These are phyloP conservation scores for Entelexis paramagnoliae DNA, from an alignment of 1,139 yeast species.

Conservation along the genomic window DNA sequence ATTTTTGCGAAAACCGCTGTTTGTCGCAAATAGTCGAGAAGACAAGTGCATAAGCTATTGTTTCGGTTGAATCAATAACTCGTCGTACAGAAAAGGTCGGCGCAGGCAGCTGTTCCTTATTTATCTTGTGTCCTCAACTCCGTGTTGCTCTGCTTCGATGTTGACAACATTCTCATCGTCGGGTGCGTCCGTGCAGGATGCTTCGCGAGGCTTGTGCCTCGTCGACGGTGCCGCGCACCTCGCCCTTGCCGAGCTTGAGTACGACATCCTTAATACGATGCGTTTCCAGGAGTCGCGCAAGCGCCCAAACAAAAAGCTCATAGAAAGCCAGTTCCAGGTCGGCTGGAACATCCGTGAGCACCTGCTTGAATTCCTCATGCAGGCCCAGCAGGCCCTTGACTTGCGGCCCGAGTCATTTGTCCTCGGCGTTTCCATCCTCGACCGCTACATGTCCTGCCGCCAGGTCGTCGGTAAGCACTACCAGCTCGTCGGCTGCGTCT, in stretches of 20 bases:
- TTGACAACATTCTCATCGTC: neutral
- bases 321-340: conserved; percentile 83
- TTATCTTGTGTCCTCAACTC: neutral
- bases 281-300: conserved; percentile 25
- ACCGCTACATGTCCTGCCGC: conserved; percentile 82
- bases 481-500: conserved; percentile 85
- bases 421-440: conserved; percentile 69
- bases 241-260: conserved; percentile 22
- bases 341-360: conserved; percentile 91
- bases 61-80: neutral
- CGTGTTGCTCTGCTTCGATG: neutral
- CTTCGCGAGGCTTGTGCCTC: neutral
- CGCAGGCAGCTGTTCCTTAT: conserved; percentile 8
- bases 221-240: conserved; percentile 20
- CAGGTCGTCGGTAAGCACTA: conserved; percentile 88
- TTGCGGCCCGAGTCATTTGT: conserved; percentile 72
- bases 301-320: conserved; percentile 38
- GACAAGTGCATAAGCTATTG: neutral
- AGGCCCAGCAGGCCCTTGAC: conserved; percentile 66
- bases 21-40: neutral
- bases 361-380: conserved; percentile 70
- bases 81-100: neutral
- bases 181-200: neutral
- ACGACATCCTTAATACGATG: conserved; percentile 20
- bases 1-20: neutral